Evolutionary conservation across 2,329 filamentous ascomycete genomes (phyloP), one percentile per base, ranked within the genome.

Genomic region (Diplodia intermedia): DNA sequence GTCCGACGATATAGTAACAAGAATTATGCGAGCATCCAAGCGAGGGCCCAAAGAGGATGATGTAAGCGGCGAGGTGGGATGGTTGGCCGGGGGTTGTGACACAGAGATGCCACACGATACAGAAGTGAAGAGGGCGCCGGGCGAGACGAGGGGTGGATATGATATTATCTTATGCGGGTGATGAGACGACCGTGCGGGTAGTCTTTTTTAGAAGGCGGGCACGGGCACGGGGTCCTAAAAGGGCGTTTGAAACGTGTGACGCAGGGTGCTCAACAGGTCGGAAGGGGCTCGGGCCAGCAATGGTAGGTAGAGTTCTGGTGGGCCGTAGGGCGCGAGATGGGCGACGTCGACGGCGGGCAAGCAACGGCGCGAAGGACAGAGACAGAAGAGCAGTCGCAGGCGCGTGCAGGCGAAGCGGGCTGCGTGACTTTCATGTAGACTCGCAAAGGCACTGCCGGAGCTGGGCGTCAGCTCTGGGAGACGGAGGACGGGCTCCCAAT

Each of bases 131-230:
- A 63, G n/a, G 47, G 36, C 38, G 47, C 47, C 23, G 60, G 60
- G 60, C 4, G 54, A 62, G 54, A 47, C 43, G 43, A 60, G 66
- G 70, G 67, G 71, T 70, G 70, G 70, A 70, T 69, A 62, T 71
- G 67, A 70, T 69, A 70, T 66, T 69, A 67, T 63, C 69, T 72
- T 69, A 74, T 72, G 71, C 71, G 69, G 65, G 61, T 71, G 65
- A 60, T 77, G 76, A 77, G 76, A 77, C 74, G 40, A 49, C 62
- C 49, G 62, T 33, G 60, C 60, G 36, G 50, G 47, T 47, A 47
- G 62, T 12, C 43, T 23, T 65, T n/a, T 23, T 65, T 20, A 52
- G 23, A 26, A 26, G 26, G 26, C 26, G 26, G 26, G 14, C 6
- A n/a, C 31, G 47, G 47, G 47, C 61, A 53, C 23, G 36, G 47